Evolutionary conservation across 2,329 filamentous ascomycete genomes (phyloP).

Genomic region (Fulvia fulva): DNA sequence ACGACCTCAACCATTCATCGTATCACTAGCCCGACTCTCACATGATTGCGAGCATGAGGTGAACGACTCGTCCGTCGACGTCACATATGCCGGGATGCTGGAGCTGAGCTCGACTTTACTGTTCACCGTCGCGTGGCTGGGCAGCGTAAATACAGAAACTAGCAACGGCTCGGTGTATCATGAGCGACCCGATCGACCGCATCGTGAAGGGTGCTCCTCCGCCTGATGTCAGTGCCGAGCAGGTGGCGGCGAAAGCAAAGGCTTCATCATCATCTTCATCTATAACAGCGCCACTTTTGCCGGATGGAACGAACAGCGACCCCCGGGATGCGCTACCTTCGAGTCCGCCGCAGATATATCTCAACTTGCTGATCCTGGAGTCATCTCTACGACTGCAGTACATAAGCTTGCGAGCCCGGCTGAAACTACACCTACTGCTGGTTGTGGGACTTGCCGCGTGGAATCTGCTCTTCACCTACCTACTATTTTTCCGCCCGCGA

Average conservation of each 20-base stretch:
- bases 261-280: conserved; percentile 40
- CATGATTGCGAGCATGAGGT: not conserved
- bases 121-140: not conserved
- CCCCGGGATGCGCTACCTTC: conserved; percentile 80
- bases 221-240: conserved; percentile 50
- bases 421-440: conserved; percentile 91
- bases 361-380: conserved; percentile 95
- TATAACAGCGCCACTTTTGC: conserved; percentile 37
- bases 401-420: conserved; percentile 79
- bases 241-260: conserved; percentile 37
- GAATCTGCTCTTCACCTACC: conserved; percentile 81
- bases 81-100: conserved; percentile 1
- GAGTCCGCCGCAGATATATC: conserved; percentile 91
- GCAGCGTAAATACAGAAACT: not conserved
- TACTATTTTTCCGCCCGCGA: conserved; percentile 89
- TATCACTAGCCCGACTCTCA: not conserved
- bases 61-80: not conserved
- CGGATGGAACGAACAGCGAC: conserved; percentile 50
- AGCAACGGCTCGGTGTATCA: conserved; percentile 1
- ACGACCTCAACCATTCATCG: not conserved
- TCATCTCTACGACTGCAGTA: conserved; percentile 90
- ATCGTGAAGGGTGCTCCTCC: conserved; percentile 85
- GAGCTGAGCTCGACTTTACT: not conserved
- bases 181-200: conserved; percentile 60
- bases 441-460: conserved; percentile 73